Evolutionary conservation across 139 green algal genomes (phyloP).

Genomic region (Haematococcus sp.): DNA sequence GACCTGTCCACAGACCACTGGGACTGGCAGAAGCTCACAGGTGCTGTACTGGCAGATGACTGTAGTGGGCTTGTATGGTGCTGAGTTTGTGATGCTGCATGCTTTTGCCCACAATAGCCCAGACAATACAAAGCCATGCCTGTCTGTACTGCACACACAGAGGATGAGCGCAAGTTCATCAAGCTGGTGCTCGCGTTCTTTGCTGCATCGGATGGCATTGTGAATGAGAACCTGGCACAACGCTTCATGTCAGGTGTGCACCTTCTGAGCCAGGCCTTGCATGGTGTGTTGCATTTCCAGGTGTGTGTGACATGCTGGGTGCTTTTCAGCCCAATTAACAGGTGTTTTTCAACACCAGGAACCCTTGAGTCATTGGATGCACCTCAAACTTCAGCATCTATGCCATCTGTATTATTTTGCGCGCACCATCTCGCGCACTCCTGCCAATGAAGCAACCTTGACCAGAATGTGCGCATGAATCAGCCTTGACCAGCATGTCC

Average conservation of each 20-base stretch:
- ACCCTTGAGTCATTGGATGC: too few species aligned
- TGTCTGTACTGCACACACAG: too few species aligned
- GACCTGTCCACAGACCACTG: conserved; percentile 88
- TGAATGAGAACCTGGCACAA: conserved; percentile 92
- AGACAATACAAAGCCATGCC: too few species aligned
- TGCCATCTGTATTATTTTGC: too few species aligned
- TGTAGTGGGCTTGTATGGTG: not conserved
- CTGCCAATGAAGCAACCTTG: too few species aligned
- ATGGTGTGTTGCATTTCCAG: conserved; percentile 43
- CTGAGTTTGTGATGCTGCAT: too few species aligned
- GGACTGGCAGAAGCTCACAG: conserved; percentile 87
- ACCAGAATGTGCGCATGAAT: too few species aligned
- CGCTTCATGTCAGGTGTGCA: conserved; percentile 85
- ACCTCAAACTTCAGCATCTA: too few species aligned
- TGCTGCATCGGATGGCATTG: conserved; percentile 94
- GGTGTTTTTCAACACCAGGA: too few species aligned
- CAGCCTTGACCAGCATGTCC: too few species aligned
- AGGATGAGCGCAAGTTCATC: conserved; percentile 93
- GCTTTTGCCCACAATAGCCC: too few species aligned
- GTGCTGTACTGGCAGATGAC: conserved; percentile 2
- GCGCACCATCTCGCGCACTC: too few species aligned
- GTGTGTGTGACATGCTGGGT: conserved; percentile 39
- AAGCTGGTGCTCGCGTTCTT: conserved; percentile 98
- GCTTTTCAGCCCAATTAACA: not conserved
- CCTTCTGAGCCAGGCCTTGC: not conserved